Conservation (phyloP, 2,329 filamentous ascomycete species). For the Talaromyces albobiverticillius region DNA sequence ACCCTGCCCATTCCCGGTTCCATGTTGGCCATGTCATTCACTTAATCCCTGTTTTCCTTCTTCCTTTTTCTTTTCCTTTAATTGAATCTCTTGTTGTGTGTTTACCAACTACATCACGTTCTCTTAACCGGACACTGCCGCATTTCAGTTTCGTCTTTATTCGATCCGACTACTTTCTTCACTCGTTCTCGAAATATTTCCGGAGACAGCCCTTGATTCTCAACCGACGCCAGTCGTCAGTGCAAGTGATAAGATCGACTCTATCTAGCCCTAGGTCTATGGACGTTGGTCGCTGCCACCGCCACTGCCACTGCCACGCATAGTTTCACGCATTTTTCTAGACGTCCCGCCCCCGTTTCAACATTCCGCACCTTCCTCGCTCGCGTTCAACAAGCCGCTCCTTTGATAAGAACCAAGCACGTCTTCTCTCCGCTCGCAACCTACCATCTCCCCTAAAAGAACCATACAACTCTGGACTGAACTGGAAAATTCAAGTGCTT, state of each 20-base stretch:
- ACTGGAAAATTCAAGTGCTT: conserved; percentile 17
- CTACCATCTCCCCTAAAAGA: conserved; percentile 2
- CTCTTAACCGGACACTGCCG: conserved; percentile 2
- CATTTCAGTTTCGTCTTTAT: neutral
- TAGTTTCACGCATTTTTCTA: neutral
- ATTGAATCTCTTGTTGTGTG: neutral
- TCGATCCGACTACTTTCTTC: neutral
- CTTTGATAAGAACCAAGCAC: neutral
- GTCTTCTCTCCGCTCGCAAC: neutral
- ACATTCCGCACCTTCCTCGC: neutral
- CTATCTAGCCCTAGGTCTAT: neutral
- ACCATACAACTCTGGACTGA: neutral
- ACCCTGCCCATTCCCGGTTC: conserved; percentile 1
- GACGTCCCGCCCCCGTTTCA: neutral
- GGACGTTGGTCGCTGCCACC: neutral
- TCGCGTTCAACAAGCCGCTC: neutral
- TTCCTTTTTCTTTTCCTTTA: neutral
- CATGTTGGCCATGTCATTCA: conserved; percentile 15
- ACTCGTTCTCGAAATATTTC: neutral
- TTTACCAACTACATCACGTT: conserved; percentile 13
- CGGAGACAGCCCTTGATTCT: neutral
- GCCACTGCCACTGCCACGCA: neutral
- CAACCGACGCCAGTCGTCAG: neutral
- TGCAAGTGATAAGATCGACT: neutral
- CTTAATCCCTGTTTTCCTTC: conserved; percentile 9